Conservation (phyloP, 805 yeast species). For the Saturnispora sanitii region DNA sequence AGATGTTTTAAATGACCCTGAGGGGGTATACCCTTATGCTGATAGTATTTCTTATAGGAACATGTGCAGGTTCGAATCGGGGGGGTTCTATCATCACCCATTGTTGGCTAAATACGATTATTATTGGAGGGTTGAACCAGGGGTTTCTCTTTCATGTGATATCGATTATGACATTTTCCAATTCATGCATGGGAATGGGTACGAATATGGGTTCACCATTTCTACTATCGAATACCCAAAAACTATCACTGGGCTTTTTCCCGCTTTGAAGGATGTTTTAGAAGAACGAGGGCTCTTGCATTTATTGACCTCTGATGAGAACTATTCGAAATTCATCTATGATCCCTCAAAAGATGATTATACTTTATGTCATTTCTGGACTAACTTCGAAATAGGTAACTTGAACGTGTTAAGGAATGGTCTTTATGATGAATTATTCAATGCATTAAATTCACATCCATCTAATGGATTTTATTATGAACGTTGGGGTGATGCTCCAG, state of each 20-base stretch:
- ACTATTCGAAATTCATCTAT: conserved; percentile 53
- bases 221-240: conserved; percentile 59
- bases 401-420: conserved; percentile 62
- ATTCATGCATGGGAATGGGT: conserved; percentile 58
- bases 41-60: conserved; percentile 59
- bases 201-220: conserved; percentile 67
- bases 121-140: conserved; percentile 93
- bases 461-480: conserved; percentile 78
- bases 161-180: conserved; percentile 64
- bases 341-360: conserved; percentile 51
- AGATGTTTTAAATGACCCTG: conserved; percentile 17
- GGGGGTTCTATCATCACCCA: conserved; percentile 70
- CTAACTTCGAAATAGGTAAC: conserved; percentile 75
- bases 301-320: conserved; percentile 27
- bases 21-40: conserved; percentile 48
- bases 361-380: conserved; percentile 82
- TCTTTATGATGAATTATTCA: conserved; percentile 56
- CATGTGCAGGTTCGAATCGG: conserved; percentile 86
- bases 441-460: conserved; percentile 49
- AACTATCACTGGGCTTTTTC: conserved; percentile 50
- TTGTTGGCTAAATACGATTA: conserved; percentile 61
- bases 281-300: conserved; percentile 29
- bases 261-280: conserved; percentile 28
- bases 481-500: conserved; percentile 92
- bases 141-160: conserved; percentile 67